A percentile compares a stretch with the other conserved stretches of the same genome.
Conservation (phyloP, 2,329 filamentous ascomycete genomes). For the Botrytis cinerea region DNA sequence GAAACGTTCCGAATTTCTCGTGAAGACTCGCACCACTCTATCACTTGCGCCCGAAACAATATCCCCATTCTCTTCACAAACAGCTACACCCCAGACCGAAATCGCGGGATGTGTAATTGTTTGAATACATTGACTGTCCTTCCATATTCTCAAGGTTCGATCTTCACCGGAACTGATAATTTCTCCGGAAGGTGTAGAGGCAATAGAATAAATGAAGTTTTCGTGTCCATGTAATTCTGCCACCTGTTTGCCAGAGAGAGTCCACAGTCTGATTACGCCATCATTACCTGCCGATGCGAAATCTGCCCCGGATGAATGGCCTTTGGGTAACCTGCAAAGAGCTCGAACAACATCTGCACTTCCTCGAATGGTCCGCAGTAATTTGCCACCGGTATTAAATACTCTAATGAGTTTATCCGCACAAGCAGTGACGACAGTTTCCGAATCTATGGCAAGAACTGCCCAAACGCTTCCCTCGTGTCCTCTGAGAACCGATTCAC, state of each 20-base stretch:
- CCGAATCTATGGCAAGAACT: slow-evolving; percentile 79
- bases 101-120: slow-evolving; percentile 97
- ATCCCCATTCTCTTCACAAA: slow-evolving; percentile 78
- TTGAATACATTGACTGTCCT: slow-evolving; percentile 78
- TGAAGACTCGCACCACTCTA: slow-evolving; percentile 81
- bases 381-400: slow-evolving; percentile 66
- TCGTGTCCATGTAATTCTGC: slow-evolving; percentile 84
- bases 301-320: slow-evolving; percentile 80
- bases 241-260: slow-evolving; percentile 72
- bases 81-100: slow-evolving; percentile 93
- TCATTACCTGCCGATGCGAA: slow-evolving; percentile 96
- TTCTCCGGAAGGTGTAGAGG: slow-evolving; percentile 77
- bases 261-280: slow-evolving; percentile 85
- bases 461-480: slow-evolving; percentile 87
- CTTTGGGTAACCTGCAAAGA: slow-evolving; percentile 75
- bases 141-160: slow-evolving; percentile 90
- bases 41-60: slow-evolving; percentile 95
- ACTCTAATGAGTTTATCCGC: slow-evolving; percentile 89
- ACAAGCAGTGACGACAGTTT: slow-evolving; percentile 84
- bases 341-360: slow-evolving; percentile 84
- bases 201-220: slow-evolving; percentile 89
- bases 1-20: slow-evolving; percentile 65
- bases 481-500: slow-evolving; percentile 68
- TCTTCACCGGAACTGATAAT: slow-evolving; percentile 92
- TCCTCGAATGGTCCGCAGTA: slow-evolving; percentile 65